Conservation (phyloP, 495 filamentous ascomycete genomes). For the Astrothelium macrocarpum region DNA sequence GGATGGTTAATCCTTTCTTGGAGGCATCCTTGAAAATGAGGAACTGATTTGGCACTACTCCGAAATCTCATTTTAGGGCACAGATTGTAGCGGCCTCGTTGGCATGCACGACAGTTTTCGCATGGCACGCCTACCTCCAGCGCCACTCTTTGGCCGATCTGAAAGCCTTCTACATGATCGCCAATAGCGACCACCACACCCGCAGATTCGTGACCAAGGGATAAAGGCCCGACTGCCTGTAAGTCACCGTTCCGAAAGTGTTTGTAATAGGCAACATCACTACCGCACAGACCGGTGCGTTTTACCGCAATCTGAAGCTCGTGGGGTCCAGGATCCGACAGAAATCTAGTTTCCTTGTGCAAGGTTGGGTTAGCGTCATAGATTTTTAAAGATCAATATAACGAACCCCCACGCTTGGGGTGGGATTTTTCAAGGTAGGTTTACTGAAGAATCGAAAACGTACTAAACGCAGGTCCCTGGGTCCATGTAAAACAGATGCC, state of each 20-base stretch:
- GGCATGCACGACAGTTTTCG: constrained; percentile 54
- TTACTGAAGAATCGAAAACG: constrained; percentile 14
- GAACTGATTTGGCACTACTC: constrained; percentile 65
- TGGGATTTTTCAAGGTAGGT: constrained; percentile 15
- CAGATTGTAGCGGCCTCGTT: constrained; percentile 70
- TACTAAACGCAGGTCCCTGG: constrained; percentile 30
- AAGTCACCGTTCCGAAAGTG: constrained; percentile 61
- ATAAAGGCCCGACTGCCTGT: constrained; percentile 51
- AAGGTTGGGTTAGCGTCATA: constrained; percentile 14
- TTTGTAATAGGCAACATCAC: constrained; percentile 57
- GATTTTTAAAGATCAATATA: constrained; percentile 6
- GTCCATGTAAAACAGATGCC: constrained; percentile 28
- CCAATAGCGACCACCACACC: constrained; percentile 48
- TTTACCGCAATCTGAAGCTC: constrained; percentile 51
- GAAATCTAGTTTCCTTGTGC: constrained; percentile 38
- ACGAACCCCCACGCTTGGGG: constrained; percentile 17
- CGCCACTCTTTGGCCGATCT: constrained; percentile 23
- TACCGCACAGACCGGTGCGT: constrained; percentile 55
- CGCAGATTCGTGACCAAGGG: constrained; percentile 53
- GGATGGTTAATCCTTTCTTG: constrained; percentile 73
- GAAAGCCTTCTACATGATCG: constrained; percentile 34
- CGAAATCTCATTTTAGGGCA: constrained; percentile 68
- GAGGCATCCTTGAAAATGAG: constrained; percentile 74
- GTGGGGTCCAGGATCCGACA: constrained; percentile 35
- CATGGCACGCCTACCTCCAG: constrained; percentile 47